Percentiles rank a stretch among this genome's conserved stretches.
Evolutionary conservation across 164 flowering plant species (phyloP).

Genomic region (Nymphaea thermarum): DNA sequence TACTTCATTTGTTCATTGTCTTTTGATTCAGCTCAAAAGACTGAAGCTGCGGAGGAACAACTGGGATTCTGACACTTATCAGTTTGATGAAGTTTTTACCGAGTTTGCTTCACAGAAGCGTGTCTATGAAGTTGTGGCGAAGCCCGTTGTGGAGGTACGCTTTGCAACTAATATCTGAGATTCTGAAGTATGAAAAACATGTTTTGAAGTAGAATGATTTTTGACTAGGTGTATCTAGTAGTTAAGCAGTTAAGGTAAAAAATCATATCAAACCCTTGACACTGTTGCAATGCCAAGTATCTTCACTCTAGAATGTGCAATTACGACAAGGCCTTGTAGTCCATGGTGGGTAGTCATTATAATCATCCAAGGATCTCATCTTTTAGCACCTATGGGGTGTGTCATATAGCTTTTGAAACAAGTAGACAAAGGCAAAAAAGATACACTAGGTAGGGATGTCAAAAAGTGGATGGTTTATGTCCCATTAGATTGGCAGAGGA

Average conservation of each 20-base stretch:
- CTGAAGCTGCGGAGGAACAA: conserved; percentile 81
- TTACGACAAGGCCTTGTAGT: too few species aligned
- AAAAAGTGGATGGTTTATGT: too few species aligned
- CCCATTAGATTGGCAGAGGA: too few species aligned
- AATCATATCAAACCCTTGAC: background rate
- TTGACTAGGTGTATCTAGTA: background rate
- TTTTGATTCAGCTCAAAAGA: conserved; percentile 62
- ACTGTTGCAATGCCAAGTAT: background rate
- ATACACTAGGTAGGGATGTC: too few species aligned
- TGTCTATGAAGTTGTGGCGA: conserved; percentile 96
- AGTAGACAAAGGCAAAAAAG: too few species aligned
- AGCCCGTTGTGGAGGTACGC: conserved; percentile 94
- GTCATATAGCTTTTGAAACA: too few species aligned
- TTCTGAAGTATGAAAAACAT: background rate
- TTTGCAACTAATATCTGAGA: background rate
- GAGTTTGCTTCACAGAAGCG: conserved; percentile 98
- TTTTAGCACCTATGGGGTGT: too few species aligned
- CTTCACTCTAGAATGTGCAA: too few species aligned
- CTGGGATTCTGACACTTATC: conserved; percentile 91
- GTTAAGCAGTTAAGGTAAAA: too few species aligned
- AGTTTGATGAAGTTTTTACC: conserved; percentile 95
- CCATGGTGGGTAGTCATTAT: too few species aligned
- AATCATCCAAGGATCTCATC: too few species aligned
- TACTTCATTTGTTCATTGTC: background rate
- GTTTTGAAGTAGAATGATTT: too few species aligned